A percentile compares a stretch with the other conserved stretches of the same genome.
phyloP scores from a whole-genome alignment of 2,329 filamentous ascomycete genomes.

The Exophiala sp. region DNA sequence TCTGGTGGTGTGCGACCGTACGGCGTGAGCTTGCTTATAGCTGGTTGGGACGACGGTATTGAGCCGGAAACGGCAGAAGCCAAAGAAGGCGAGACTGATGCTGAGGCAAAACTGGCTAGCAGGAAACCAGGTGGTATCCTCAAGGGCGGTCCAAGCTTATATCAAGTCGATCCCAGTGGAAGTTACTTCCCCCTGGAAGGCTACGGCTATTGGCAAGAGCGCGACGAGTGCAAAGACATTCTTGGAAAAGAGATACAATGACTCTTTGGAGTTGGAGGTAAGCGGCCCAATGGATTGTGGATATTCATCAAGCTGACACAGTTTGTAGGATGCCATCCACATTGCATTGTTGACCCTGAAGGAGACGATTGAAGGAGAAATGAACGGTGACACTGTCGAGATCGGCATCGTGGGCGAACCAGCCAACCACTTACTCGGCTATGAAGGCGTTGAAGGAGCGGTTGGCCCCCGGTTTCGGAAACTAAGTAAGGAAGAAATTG shows the following conservation, averaged over 20 bases:
- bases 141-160: constrained; percentile 94
- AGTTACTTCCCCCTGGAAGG: constrained; percentile 99
- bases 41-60: constrained; percentile 96
- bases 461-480: constrained; percentile 85
- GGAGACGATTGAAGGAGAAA: constrained; percentile 98
- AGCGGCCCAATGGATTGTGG: background rate
- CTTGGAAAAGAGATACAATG: constrained; percentile 97
- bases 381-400: constrained; percentile 98
- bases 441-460: constrained; percentile 80
- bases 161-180: constrained; percentile 97
- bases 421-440: constrained; percentile 84
- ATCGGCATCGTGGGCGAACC: constrained; percentile 98
- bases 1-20: constrained; percentile 96
- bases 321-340: constrained; percentile 73
- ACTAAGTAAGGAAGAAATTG: constrained; percentile 94
- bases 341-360: constrained; percentile 96
- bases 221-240: constrained; percentile 98
- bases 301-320: constrained; percentile 8
- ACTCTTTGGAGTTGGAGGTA: constrained; percentile 82
- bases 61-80: constrained; percentile 71
- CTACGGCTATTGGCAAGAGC: constrained; percentile 97
- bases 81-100: constrained; percentile 49
- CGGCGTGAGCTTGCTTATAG: constrained; percentile 89
- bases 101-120: constrained; percentile 66
- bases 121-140: constrained; percentile 92